A percentile compares a stretch with the other conserved stretches of the same genome.
phyloP scores from a whole-genome alignment of 2,329 filamentous ascomycete species.

The Xylaria sp. region DNA sequence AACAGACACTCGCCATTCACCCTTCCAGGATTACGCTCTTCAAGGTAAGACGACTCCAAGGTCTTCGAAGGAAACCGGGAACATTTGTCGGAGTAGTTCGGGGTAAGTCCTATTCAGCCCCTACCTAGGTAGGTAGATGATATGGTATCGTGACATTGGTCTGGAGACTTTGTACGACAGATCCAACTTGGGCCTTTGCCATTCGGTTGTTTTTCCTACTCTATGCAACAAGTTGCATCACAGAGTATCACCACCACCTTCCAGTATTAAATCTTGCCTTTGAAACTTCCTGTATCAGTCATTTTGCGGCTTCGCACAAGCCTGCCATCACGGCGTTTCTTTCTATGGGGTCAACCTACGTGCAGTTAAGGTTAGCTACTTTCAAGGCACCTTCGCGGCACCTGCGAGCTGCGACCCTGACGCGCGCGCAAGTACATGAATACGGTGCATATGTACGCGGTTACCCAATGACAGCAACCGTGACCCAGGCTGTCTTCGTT shows the following conservation, averaged over 20 bases:
- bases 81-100: background rate
- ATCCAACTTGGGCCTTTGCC: background rate
- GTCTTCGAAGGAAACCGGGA: slow-evolving; percentile 3
- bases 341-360: background rate
- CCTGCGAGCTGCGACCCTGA: background rate
- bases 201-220: slow-evolving; percentile 2
- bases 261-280: slow-evolving; percentile 2
- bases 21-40: background rate
- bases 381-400: background rate
- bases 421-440: background rate
- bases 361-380: background rate
- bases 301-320: slow-evolving; percentile 8
- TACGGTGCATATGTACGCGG: slow-evolving; percentile 15
- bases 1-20: background rate
- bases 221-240: background rate
- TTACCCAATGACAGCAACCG: slow-evolving; percentile 16
- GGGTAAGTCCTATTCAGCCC: too few relatives aligned
- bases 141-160: slow-evolving; percentile 2
- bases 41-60: background rate
- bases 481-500: background rate
- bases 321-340: background rate
- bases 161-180: too few relatives aligned
- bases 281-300: slow-evolving; percentile 5
- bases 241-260: background rate
- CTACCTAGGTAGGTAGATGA: background rate